A percentile compares a stretch with the other conserved stretches of the same genome.
Evolutionary conservation across 306 rosid genomes (phyloP).

Genomic region (Begonia loranthoides): DNA sequence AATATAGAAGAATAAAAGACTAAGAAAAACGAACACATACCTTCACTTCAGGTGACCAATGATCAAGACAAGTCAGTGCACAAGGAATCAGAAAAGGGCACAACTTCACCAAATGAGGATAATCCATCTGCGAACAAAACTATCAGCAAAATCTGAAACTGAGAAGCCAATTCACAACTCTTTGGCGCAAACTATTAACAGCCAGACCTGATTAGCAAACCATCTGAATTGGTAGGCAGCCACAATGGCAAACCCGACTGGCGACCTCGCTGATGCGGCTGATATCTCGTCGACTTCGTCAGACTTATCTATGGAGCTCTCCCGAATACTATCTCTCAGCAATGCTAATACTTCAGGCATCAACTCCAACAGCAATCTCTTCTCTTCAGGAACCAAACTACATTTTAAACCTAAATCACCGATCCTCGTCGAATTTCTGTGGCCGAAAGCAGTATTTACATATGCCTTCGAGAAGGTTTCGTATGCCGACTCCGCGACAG

Average conservation of each 20-base stretch:
- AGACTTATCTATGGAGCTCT: conserved; percentile 58
- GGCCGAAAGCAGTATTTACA: conserved; percentile 7
- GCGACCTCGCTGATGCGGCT: conserved; percentile 69
- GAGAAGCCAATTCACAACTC: neutral
- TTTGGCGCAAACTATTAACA: neutral
- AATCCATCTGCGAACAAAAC: conserved; percentile 41
- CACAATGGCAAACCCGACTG: conserved; percentile 55
- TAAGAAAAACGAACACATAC: conserved; percentile 25
- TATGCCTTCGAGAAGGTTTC: conserved; percentile 32
- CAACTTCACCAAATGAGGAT: conserved; percentile 66
- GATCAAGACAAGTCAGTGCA: conserved; percentile 75
- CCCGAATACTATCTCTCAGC: conserved; percentile 54
- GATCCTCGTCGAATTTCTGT: conserved; percentile 16
- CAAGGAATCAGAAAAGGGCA: conserved; percentile 73
- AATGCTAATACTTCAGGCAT: conserved; percentile 43
- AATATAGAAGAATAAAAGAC: neutral
- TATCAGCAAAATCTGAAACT: neutral
- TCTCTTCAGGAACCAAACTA: conserved; percentile 25
- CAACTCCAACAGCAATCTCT: conserved; percentile 50
- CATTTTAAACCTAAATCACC: conserved; percentile 34
- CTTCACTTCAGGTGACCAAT: conserved; percentile 89
- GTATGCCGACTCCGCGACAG: conserved; percentile 33
- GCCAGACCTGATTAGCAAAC: conserved; percentile 69
- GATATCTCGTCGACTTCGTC: conserved; percentile 50
- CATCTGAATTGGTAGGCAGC: conserved; percentile 84